Evolutionary conservation across 495 filamentous ascomycete species (phyloP).

Genomic region (Penicillium nucicola): DNA sequence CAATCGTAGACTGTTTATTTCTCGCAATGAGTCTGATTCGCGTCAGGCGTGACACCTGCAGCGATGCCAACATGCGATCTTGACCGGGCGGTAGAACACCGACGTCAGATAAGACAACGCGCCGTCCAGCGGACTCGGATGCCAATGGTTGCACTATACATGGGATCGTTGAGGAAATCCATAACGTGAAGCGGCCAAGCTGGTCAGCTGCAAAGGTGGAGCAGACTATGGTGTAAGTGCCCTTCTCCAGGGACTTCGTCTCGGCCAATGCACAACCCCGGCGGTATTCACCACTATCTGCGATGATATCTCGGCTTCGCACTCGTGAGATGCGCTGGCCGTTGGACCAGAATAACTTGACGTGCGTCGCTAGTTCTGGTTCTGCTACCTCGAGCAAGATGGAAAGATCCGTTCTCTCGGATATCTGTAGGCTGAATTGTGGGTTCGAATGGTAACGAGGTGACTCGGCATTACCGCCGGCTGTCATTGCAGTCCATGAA

Average conservation of each 20-base stretch:
- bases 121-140: slow-evolving; percentile 65
- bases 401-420: slow-evolving; percentile 53
- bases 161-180: slow-evolving; percentile 58
- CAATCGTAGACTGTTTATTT: slow-evolving; percentile 35
- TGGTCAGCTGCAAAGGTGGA: slow-evolving; percentile 84
- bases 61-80: slow-evolving; percentile 48
- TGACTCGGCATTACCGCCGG: slow-evolving; percentile 78
- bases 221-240: slow-evolving; percentile 80
- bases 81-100: slow-evolving; percentile 50
- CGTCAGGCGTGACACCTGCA: slow-evolving; percentile 55
- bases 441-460: slow-evolving; percentile 77
- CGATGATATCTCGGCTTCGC: slow-evolving; percentile 71
- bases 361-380: slow-evolving; percentile 68
- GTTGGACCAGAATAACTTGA: slow-evolving; percentile 75
- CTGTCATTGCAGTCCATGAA: slow-evolving; percentile 72
- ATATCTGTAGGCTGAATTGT: slow-evolving; percentile 68
- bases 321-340: slow-evolving; percentile 67
- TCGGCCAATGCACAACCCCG: slow-evolving; percentile 71
- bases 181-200: slow-evolving; percentile 69
- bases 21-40: slow-evolving; percentile 52
- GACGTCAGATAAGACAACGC: slow-evolving; percentile 50
- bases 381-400: slow-evolving; percentile 75
- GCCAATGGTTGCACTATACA: slow-evolving; percentile 54
- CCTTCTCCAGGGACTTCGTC: slow-evolving; percentile 52
- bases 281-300: slow-evolving; percentile 79